Evolutionary conservation across 768 basidiomycete species (phyloP).

Genomic region (Hygrophorus pudorinus): DNA sequence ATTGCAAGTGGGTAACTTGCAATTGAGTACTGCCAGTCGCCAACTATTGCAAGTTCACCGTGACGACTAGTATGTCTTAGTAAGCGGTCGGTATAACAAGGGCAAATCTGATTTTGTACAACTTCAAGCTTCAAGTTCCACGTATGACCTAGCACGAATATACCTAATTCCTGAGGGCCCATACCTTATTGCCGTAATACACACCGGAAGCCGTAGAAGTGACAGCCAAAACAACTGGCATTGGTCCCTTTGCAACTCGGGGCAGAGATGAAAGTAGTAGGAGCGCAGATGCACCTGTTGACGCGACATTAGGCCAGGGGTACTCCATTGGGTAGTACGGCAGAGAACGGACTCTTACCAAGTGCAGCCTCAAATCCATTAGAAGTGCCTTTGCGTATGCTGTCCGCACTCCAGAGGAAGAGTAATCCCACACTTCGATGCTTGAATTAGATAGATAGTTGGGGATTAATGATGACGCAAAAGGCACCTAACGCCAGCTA

Average conservation of each 20-base stretch:
- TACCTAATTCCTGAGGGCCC: slow-evolving; percentile 22
- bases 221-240: slow-evolving; percentile 52
- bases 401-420: slow-evolving; percentile 72
- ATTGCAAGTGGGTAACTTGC: too few relatives aligned
- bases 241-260: slow-evolving; percentile 62
- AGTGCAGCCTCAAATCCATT: slow-evolving; percentile 75
- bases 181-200: slow-evolving; percentile 61
- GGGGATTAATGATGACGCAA: neutral
- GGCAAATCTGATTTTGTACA: too few relatives aligned
- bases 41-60: too few relatives aligned
- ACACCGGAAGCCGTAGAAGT: slow-evolving; percentile 50
- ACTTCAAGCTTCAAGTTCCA: too few relatives aligned
- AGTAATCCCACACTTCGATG: slow-evolving; percentile 57
- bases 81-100: too few relatives aligned
- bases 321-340: neutral
- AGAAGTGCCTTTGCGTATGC: slow-evolving; percentile 59
- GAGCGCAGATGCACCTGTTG: slow-evolving; percentile 65
- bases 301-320: neutral
- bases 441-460: neutral
- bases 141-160: neutral
- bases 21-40: too few relatives aligned
- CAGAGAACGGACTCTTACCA: slow-evolving; percentile 30
- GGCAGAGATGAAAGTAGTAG: slow-evolving; percentile 68
- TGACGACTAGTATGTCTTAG: too few relatives aligned
- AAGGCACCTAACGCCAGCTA: slow-evolving; percentile 70